Conservation (phyloP, 2,329 filamentous ascomycete species). For the Esteya vermicola region DNA sequence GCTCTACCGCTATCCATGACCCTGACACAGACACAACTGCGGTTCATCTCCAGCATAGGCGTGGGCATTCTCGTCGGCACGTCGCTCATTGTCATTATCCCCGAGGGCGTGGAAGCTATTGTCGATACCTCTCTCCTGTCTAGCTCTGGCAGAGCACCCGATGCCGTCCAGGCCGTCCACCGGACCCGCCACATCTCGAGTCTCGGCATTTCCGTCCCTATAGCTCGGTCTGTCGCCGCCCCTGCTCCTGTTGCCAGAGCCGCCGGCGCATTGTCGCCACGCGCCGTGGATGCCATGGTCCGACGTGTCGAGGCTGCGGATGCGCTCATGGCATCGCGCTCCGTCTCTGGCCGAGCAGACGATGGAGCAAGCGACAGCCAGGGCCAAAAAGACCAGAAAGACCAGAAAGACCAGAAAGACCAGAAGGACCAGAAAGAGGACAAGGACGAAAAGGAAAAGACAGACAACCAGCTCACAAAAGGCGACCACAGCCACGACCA, state of each 20-base stretch:
- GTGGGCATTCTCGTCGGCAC: conserved; percentile 92
- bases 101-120: conserved; percentile 86
- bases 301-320: no score
- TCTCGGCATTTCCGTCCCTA: background rate
- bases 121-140: conserved; percentile 36
- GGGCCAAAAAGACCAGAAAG: no score
- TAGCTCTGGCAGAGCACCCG: background rate
- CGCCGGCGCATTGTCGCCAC: background rate
- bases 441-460: no score
- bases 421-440: no score
- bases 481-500: no score
- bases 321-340: no score
- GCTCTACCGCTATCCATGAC: conserved; percentile 80
- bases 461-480: no score
- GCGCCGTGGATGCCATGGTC: background rate
- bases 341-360: no score
- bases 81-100: conserved; percentile 91
- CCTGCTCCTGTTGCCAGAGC: background rate
- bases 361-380: no score
- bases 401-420: no score
- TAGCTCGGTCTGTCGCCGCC: background rate
- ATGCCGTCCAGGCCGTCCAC: background rate
- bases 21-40: conserved; percentile 72
- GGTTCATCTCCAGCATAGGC: conserved; percentile 81
- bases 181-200: background rate